Evolutionary conservation across 2,329 filamentous ascomycete genomes (phyloP).

Genomic region (Botryotinia calthae): DNA sequence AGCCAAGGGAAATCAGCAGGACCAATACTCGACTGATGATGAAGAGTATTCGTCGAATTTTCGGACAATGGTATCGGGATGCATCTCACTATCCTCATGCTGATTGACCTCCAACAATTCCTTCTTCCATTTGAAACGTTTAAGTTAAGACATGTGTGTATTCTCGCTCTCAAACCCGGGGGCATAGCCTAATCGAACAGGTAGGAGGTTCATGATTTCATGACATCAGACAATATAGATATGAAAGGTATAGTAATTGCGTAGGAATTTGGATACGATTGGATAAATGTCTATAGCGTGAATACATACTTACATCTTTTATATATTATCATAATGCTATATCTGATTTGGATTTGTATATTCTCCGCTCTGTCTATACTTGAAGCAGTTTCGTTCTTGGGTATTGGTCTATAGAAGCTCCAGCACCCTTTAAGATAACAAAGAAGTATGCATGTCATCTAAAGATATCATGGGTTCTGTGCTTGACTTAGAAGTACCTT

Average conservation of each 20-base stretch:
- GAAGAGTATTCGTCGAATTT: accelerated
- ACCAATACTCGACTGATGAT: background rate
- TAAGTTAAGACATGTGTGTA: too few relatives aligned
- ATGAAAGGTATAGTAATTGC: background rate
- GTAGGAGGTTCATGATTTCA: background rate
- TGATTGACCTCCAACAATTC: too few relatives aligned
- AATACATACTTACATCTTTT: background rate
- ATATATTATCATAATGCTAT: background rate
- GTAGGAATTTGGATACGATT: background rate
- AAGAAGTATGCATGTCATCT: background rate
- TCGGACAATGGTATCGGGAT: background rate
- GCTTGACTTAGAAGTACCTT: background rate
- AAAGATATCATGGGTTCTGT: background rate
- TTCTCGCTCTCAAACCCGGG: too few relatives aligned
- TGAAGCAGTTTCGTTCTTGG: background rate
- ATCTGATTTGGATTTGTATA: background rate
- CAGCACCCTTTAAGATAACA: background rate
- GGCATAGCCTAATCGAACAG: too few relatives aligned
- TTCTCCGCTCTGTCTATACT: background rate
- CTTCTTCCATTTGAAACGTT: too few relatives aligned
- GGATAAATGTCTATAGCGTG: background rate
- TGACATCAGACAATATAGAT: background rate
- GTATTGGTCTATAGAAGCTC: background rate
- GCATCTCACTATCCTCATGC: background rate
- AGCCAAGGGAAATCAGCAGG: background rate